Evolutionary conservation across 169 alveolate genomes (phyloP), one percentile per base, ranked within the genome.

Genomic region (Blepharisma undulans): DNA sequence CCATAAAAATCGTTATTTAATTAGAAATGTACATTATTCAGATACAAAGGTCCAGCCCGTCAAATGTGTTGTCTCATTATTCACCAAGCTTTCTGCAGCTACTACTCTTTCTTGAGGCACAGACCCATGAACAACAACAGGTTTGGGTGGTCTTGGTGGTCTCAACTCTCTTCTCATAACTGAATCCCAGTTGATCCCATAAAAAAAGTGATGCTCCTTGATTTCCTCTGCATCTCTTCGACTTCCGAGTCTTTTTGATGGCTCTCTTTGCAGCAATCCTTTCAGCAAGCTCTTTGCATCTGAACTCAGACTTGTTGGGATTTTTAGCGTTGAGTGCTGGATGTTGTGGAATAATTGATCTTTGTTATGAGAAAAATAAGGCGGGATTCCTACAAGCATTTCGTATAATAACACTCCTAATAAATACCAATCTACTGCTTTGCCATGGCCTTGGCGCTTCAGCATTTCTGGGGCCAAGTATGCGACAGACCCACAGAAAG

Each of bases 401-500:
- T 97, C 98, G 86, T 97, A 97, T 81, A 97, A 79, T 4, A 96
- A 93, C n/a, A 97, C 98, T 16, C 98, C 98, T 7, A 97, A 92
- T 21, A 95, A 87, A 95, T 97, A 97, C 98, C 98, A 97, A 91
- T 97, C 98, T 0, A 97, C 97, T 4, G 98, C 95, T 88, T 96
- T 97, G 8, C 98, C 98, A 92, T 97, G 98, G 4, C 98, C 95
- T 72, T 86, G 80, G 7, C 91, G 25, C 84, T 94, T 94, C 18
- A 97, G 90, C 97, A 97, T 96, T 90, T 97, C 99, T 27, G 99
- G 99, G 2, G 99, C 99, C 36, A 96, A 92, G 89, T 97, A 97
- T n/a, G 99, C 99, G n/a, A 96, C 95, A 30, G 97, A 86, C 18
- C 91, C 91, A 86, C 91, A 93, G 89, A 93, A 93, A 85, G 91